phyloP scores from a whole-genome alignment of 805 yeast genomes.

The Kockiozyma suomiensis region DNA sequence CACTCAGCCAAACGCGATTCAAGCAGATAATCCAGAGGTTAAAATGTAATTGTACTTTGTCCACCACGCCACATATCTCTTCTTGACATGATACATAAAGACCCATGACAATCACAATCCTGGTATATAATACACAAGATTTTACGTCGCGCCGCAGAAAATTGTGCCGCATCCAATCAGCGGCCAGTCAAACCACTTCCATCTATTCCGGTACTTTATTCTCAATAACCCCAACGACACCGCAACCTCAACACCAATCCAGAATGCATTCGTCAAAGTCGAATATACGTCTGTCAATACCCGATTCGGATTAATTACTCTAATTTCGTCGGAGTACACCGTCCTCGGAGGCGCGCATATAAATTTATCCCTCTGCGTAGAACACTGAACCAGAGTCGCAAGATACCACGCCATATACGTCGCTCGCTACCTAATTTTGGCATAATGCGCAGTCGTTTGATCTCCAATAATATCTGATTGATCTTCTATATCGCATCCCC shows the following conservation, averaged over 20 bases:
- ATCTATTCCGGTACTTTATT: slow-evolving; percentile 10
- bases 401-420: slow-evolving; percentile 44
- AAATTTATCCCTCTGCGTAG: slow-evolving; percentile 22
- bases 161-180: slow-evolving; percentile 13
- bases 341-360: slow-evolving; percentile 19
- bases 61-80: slow-evolving; percentile 68
- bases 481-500: slow-evolving; percentile 60
- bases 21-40: slow-evolving; percentile 66
- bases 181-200: slow-evolving; percentile 15
- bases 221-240: slow-evolving; percentile 19
- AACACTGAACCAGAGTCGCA: slow-evolving; percentile 23
- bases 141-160: slow-evolving; percentile 20
- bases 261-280: slow-evolving; percentile 20
- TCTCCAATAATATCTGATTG: slow-evolving; percentile 67
- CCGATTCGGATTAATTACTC: slow-evolving; percentile 21
- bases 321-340: slow-evolving; percentile 21
- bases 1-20: slow-evolving; percentile 64
- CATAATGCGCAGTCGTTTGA: slow-evolving; percentile 58
- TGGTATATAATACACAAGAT: slow-evolving; percentile 13
- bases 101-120: slow-evolving; percentile 46
- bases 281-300: slow-evolving; percentile 20
- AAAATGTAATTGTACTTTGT: slow-evolving; percentile 69
- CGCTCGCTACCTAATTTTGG: slow-evolving; percentile 48
- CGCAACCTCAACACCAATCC: slow-evolving; percentile 20
- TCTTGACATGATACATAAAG: slow-evolving; percentile 60